Conservation (phyloP, 768 basidiomycete species). For the Tricholoma terreum region DNA sequence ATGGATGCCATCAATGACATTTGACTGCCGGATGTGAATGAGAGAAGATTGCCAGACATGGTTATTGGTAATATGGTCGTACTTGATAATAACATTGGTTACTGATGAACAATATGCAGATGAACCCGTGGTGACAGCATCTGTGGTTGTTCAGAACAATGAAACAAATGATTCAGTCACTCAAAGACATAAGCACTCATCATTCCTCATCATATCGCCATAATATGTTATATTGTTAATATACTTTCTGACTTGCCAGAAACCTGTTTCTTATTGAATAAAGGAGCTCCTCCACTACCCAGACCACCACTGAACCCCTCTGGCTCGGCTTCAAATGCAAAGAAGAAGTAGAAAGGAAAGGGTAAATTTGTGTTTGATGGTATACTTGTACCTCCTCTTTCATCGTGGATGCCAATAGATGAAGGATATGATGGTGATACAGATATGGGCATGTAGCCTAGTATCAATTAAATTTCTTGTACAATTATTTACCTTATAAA, state of each 20-base stretch:
- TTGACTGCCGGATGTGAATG: neutral
- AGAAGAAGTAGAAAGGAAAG: neutral
- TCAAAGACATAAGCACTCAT: neutral
- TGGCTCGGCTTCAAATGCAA: neutral
- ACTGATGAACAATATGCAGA: neutral
- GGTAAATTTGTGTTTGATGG: neutral
- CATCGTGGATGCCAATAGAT: neutral
- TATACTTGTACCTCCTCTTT: neutral
- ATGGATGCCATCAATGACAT: neutral
- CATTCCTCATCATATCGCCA: too few species aligned
- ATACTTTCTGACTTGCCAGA: neutral
- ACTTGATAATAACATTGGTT: too few species aligned
- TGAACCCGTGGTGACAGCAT: neutral
- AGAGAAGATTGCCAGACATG: neutral
- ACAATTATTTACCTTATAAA: neutral
- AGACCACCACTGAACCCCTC: neutral
- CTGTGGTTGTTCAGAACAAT: neutral
- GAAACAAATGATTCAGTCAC: neutral
- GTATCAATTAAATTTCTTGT: neutral
- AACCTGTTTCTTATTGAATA: neutral
- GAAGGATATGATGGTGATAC: neutral
- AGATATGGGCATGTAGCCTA: neutral
- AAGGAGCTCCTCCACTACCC: neutral
- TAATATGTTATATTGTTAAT: too few species aligned
- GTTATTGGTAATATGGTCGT: neutral